Base-by-base conservation (phyloP, 176 grass and related monocot genomes). In the Bolboschoenus planiculmis region DNA sequence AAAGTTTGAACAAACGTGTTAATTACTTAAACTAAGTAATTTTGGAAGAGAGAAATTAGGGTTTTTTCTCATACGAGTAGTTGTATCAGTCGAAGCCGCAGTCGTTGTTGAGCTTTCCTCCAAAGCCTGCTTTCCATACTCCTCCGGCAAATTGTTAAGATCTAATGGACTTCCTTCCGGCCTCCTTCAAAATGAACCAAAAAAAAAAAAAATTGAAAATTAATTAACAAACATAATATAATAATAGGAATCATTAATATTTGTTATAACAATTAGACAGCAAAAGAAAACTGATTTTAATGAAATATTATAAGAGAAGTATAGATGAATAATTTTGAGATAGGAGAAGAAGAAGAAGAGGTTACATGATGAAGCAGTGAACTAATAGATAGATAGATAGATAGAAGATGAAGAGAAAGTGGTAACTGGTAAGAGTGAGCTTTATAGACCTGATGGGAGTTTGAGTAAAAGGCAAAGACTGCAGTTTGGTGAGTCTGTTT, bases 101-200 rank as follows among this genome's bases (percentile, higher is more conserved):
- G 96, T 93, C 30, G 96, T 93, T 33, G 91, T 95, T 15, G 93
- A 93, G 83, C 93, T 99, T 80, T 99, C 97, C 81, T 93, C 93
- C 36, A 90, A 16, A 27, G 83, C 84, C 59, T 96, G 92, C 84
- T 99, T 99, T 8, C 84, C 89, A 61, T 89, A 93, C 65, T 99
- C 97, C 70, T 99, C 97, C 34, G 97, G 97, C 80, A 99, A 81
- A 86, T 96, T 95, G 88, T 99, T 99, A 81, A 99, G 81, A 61
- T 99, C 97, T 82, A 99, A 62, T 54, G 91, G 87, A 63, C 57
- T 92, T 72, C 83, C 97, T 93, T 91, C 89, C 75, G 90, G 91
- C 85, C 91, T 93, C 97, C 97, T 99, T 83, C 9, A 61, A 82
- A 86, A 85, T 20, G 10, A 76, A 14, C 13, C 65, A 70, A 67